Evolutionary conservation across 257 asterid genomes (phyloP), one percentile per base, ranked within the genome.

Genomic region (Rauvolfia tetraphylla): DNA sequence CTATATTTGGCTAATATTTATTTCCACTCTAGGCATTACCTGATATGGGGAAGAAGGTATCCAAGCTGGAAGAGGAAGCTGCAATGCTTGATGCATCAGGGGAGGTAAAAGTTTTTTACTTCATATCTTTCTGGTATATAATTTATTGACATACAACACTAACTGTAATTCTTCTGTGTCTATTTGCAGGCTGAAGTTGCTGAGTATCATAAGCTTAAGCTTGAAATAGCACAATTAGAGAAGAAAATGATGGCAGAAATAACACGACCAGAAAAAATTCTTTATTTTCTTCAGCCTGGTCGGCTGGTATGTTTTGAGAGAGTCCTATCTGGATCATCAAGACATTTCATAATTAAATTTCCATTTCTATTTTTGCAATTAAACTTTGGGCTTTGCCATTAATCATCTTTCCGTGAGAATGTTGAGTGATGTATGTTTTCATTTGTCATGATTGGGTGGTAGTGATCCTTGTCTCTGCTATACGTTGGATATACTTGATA

Each of bases 211-310:
- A 88, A 76, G 75, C 82, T 93, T 76, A 89, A 91, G 84, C 97
- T 93, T 75, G 96, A 91, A 88, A 83, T 93, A 75, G 90, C 88
- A 56, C 85, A 84, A 78, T 86, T 87, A 79, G 99, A 95, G 80
- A 95, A 88, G 88, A 95, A 86, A 83, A 79, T 93, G 90, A 93
- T 95, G 99, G 89, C 89, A 48, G 96, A 88, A 86, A 93, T 93
- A 82, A 91, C 92, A 33, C 86, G 86, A 75, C 96, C 99, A 70
- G 98, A 93, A 84, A 87, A 88, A 87, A 85, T 95, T 80, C 94
- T 95, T 84, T 89, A 91, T 74, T 93, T 87, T 79, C 97, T 95
- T 82, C 87, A 81, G 74, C 96, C 99, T 63, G 98, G 99, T 68
- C 89, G 98, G 81, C 98, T 95, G 98, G 98, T 95, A 86, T 53